Conservation (phyloP, 176 grass and related monocot genomes). For the Ensete ventricosum region DNA sequence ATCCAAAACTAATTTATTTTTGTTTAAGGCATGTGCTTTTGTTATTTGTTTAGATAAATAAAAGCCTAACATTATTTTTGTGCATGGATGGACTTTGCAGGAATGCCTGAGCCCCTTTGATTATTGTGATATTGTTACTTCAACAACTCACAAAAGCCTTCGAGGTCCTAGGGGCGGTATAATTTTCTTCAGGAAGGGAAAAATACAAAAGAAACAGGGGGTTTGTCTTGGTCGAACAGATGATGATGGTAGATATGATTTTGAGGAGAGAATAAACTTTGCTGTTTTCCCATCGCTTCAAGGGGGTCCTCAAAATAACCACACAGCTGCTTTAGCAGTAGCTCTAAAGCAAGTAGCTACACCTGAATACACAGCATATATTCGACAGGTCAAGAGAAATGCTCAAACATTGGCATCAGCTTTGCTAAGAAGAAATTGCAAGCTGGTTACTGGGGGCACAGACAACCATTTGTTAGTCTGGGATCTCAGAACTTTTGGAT, state of each 20-base stretch:
- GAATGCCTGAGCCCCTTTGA: constrained; percentile 61
- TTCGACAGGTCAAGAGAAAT: constrained; percentile 69
- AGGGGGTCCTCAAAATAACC: constrained; percentile 63
- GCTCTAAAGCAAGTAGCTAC: constrained; percentile 53
- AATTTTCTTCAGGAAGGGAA: constrained; percentile 62
- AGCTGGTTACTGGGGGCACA: constrained; percentile 57
- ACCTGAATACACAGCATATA: constrained; percentile 55
- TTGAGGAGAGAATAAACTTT: constrained; percentile 66
- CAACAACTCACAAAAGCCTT: constrained; percentile 64
- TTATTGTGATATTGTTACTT: constrained; percentile 64
- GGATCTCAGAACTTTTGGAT: constrained; percentile 65
- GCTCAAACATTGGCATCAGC: constrained; percentile 47
- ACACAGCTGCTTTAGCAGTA: constrained; percentile 57
- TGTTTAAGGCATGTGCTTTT: too few species aligned
- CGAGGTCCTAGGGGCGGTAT: constrained; percentile 64
- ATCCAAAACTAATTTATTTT: too few species aligned
- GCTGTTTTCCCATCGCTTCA: constrained; percentile 76
- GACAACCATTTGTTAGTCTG: constrained; percentile 73
- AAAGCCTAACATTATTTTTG: neutral
- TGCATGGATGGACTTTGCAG: constrained; percentile 14
- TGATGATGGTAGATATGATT: constrained; percentile 41
- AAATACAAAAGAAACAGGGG: constrained; percentile 13
- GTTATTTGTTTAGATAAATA: neutral
- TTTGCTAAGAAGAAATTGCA: constrained; percentile 57
- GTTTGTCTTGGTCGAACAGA: constrained; percentile 14